Conservation (phyloP, 2,329 filamentous ascomycete species). For the Apiospora hydei region DNA sequence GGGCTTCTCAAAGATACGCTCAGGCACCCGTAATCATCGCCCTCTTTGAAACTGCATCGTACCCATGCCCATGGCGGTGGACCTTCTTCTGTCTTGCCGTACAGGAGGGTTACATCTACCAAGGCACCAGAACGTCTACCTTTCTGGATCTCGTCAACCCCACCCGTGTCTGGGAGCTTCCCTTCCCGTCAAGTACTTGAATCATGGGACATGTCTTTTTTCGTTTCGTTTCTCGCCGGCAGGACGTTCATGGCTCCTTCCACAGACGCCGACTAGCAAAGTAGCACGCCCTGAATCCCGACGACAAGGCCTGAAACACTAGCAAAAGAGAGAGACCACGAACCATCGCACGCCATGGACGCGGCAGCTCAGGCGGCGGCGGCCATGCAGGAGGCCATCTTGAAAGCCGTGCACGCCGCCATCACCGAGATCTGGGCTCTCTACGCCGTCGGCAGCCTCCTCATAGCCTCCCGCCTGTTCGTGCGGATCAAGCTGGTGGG, state of each 20-base stretch:
- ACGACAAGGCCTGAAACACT: not conserved
- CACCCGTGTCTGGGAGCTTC: not conserved
- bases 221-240: not conserved
- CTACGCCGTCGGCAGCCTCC: slow-evolving; percentile 41
- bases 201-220: not conserved
- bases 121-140: not conserved
- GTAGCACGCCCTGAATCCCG: not conserved
- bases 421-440: slow-evolving; percentile 47
- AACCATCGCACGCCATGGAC: not conserved
- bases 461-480: slow-evolving; percentile 43
- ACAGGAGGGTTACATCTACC: not conserved
- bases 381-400: not conserved
- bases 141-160: not conserved
- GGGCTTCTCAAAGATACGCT: not conserved
- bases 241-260: no score
- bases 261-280: not conserved
- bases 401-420: not conserved
- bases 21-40: not conserved
- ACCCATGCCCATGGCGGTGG: not conserved
- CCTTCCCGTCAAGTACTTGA: not conserved
- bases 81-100: not conserved
- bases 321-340: not conserved
- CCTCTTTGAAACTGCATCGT: slow-evolving; percentile 1
- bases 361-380: not conserved
- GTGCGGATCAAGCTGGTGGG: slow-evolving; percentile 45